Evolutionary conservation across 305 asterid genomes (phyloP).

Genomic region (Solanum chacoense): DNA sequence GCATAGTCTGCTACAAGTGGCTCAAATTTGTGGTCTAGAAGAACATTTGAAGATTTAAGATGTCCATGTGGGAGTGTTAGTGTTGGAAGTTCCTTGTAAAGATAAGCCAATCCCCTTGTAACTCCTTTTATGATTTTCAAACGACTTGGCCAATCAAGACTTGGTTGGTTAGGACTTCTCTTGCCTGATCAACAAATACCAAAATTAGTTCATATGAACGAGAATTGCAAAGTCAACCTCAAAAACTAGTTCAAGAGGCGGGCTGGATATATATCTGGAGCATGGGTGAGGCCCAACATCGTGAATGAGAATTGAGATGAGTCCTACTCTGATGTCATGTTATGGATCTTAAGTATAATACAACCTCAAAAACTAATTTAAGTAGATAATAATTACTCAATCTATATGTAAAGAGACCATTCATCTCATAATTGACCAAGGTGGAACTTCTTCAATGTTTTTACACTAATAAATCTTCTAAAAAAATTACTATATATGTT

Average conservation of each 20-base stretch:
- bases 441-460: not conserved
- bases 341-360: no score
- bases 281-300: not conserved
- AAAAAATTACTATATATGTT: not conserved
- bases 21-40: slow-evolving; percentile 15
- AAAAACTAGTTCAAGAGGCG: not conserved
- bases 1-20: slow-evolving; percentile 44
- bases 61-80: slow-evolving; percentile 48
- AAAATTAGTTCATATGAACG: not conserved
- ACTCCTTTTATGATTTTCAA: slow-evolving; percentile 51
- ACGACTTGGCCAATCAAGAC: slow-evolving; percentile 45
- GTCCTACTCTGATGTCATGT: not conserved
- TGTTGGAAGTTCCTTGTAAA: slow-evolving; percentile 30
- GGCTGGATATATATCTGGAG: not conserved
- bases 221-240: not conserved
- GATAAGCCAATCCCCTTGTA: slow-evolving; percentile 35
- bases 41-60: slow-evolving; percentile 57
- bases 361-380: no score
- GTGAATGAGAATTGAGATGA: not conserved
- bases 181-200: slow-evolving; percentile 20
- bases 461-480: not conserved
- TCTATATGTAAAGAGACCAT: no score
- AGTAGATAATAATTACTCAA: no score
- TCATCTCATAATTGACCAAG: not conserved
- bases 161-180: slow-evolving; percentile 20